Conservation (phyloP, 1,139 yeast genomes). For the Debaryomycetaceae sp. region DNA sequence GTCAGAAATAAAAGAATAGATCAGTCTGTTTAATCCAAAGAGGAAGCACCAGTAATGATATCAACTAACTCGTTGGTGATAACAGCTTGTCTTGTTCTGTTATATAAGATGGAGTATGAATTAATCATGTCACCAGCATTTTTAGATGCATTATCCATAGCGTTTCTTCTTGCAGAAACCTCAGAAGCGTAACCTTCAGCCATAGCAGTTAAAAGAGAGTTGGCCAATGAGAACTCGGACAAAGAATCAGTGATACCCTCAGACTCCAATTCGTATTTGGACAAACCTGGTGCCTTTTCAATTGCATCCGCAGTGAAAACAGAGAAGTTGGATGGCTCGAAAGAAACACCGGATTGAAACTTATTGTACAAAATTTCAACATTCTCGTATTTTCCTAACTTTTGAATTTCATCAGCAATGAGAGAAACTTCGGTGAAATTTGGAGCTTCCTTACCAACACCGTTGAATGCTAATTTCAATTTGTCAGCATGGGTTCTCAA, state of each 20-base stretch:
- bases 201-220: conserved; percentile 85
- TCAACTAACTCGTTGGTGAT: conserved; percentile 99
- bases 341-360: conserved; percentile 83
- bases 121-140: conserved; percentile 99
- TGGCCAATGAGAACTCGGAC: conserved; percentile 86
- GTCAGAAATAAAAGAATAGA: conserved; percentile 1
- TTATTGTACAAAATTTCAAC: conserved; percentile 84
- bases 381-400: conserved; percentile 68
- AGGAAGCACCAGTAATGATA: conserved; percentile 99
- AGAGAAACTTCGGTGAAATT: conserved; percentile 86
- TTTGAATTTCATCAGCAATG: conserved; percentile 79
- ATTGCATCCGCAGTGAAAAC: conserved; percentile 71
- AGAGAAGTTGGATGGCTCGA: conserved; percentile 74
- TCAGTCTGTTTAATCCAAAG: conserved; percentile 64
- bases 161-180: conserved; percentile 98
- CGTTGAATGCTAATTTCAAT: conserved; percentile 75
- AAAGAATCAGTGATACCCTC: conserved; percentile 67
- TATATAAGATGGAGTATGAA: conserved; percentile 92
- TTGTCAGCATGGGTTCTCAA: conserved; percentile 73
- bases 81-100: conserved; percentile 99
- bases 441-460: conserved; percentile 96
- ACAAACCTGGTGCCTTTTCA: conserved; percentile 82
- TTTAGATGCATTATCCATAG: conserved; percentile 99
- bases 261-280: conserved; percentile 75
- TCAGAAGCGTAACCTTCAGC: conserved; percentile 99